Evolutionary conservation across 176 grass and related monocot species (phyloP).

Genomic region (Paspalum notatum): DNA sequence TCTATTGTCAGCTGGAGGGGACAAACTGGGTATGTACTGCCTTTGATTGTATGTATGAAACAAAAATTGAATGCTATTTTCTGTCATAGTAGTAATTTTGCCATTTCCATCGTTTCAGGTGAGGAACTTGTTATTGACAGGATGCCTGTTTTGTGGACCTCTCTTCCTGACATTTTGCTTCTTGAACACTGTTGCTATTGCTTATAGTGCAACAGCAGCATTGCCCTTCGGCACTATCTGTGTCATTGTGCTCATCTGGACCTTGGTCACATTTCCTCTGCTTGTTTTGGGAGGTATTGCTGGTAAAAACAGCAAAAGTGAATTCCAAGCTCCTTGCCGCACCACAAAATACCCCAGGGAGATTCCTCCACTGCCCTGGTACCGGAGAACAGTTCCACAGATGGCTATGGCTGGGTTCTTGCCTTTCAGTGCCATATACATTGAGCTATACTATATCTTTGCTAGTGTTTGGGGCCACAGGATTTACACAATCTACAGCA

Average conservation of each 20-base stretch:
- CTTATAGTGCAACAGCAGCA: slow-evolving; percentile 91
- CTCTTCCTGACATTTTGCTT: slow-evolving; percentile 97
- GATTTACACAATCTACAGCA: slow-evolving; percentile 99
- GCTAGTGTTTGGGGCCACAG: slow-evolving; percentile 98
- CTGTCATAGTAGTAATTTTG: slow-evolving; percentile 21
- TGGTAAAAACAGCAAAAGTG: slow-evolving; percentile 90
- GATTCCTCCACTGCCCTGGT: slow-evolving; percentile 89
- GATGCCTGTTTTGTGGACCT: slow-evolving; percentile 90
- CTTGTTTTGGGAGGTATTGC: slow-evolving; percentile 97
- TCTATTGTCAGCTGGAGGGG: slow-evolving; percentile 94
- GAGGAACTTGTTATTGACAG: slow-evolving; percentile 91
- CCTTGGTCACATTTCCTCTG: slow-evolving; percentile 89
- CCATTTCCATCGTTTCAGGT: slow-evolving; percentile 66
- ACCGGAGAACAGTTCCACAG: slow-evolving; percentile 75
- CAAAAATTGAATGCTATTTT: not conserved
- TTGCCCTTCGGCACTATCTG: slow-evolving; percentile 94
- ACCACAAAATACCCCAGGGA: slow-evolving; percentile 95
- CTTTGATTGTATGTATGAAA: not conserved
- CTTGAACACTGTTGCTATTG: slow-evolving; percentile 95
- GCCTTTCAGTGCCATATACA: slow-evolving; percentile 97
- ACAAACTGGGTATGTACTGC: slow-evolving; percentile 80
- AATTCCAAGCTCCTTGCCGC: slow-evolving; percentile 92
- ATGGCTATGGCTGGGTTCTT: slow-evolving; percentile 99
- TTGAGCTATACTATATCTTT: slow-evolving; percentile 99
- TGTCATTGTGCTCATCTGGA: slow-evolving; percentile 97